phyloP scores from a whole-genome alignment of 345 rosid species.

The Eucalyptus tenuipes region DNA sequence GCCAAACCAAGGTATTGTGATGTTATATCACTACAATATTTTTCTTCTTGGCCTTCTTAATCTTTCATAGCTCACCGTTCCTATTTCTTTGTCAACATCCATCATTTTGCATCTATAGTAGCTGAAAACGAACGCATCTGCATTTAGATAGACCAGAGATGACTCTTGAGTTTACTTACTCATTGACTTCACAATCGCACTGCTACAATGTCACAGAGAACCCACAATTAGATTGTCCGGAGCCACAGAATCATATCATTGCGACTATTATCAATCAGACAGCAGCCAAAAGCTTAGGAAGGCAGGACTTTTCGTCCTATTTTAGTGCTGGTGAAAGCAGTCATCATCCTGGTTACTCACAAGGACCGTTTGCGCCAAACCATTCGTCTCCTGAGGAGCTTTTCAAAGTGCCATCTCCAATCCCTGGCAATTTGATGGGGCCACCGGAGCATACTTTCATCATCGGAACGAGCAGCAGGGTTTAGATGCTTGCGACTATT shows the following conservation, averaged over 20 bases:
- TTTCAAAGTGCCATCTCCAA: not conserved
- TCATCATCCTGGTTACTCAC: not conserved
- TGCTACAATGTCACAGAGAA: not conserved
- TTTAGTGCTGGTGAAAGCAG: not conserved
- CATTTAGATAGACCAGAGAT: not conserved
- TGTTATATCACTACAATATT: not conserved
- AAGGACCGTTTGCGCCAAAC: not conserved
- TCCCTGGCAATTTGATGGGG: not conserved
- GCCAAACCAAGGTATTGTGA: conserved; percentile 27
- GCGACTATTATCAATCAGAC: not conserved
- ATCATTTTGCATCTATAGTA: not conserved
- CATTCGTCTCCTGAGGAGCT: not conserved
- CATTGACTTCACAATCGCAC: not conserved
- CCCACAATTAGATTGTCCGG: not conserved
- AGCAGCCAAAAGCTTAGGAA: not conserved
- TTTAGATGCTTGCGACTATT: too few relatives aligned
- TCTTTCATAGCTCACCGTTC: not conserved
- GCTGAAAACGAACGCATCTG: not conserved
- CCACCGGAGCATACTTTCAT: not conserved
- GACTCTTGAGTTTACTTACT: not conserved
- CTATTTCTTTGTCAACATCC: not conserved
- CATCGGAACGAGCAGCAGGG: not conserved
- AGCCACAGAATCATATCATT: not conserved
- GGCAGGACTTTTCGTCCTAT: not conserved
- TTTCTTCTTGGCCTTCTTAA: not conserved